Conservation (phyloP, 257 asterid species). For the Cynanchum wilfordii region DNA sequence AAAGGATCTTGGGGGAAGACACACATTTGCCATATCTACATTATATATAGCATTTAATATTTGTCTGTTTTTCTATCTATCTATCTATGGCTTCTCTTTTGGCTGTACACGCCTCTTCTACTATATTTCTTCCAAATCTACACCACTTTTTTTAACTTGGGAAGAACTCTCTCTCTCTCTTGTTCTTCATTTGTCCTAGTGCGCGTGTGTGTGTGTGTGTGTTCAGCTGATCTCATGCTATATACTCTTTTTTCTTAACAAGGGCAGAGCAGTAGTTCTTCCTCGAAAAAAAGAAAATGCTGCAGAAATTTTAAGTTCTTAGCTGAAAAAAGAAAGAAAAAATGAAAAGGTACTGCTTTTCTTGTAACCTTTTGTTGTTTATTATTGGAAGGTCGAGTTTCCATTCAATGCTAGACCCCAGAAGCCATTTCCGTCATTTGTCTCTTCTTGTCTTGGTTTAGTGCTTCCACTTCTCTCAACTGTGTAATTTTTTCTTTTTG, state of each 20-base stretch:
- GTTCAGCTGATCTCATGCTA: neutral
- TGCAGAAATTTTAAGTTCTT: slow-evolving; percentile 6
- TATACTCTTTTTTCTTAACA: neutral
- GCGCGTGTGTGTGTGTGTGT: neutral
- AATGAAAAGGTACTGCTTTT: neutral
- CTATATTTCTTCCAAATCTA: neutral
- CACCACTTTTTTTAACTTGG: neutral
- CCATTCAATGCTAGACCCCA: neutral
- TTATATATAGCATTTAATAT: neutral
- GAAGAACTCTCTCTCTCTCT: neutral
- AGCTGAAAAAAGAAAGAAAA: neutral
- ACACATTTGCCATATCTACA: slow-evolving; percentile 10
- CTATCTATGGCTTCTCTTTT: slow-evolving; percentile 9
- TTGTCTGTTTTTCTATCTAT: neutral
- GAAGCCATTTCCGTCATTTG: neutral
- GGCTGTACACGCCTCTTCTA: slow-evolving; percentile 1
- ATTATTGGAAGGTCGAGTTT: neutral
- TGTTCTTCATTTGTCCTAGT: neutral
- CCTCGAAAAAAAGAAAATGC: slow-evolving; percentile 11
- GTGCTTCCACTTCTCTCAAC: neutral
- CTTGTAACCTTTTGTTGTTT: neutral
- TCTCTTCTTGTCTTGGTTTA: neutral
- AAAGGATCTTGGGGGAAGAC: neutral
- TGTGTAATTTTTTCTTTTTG: neutral
- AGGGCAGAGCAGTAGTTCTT: neutral